Base-by-base conservation (phyloP, 208 protist species). In the Balamuthia mandrillaris region DNA sequence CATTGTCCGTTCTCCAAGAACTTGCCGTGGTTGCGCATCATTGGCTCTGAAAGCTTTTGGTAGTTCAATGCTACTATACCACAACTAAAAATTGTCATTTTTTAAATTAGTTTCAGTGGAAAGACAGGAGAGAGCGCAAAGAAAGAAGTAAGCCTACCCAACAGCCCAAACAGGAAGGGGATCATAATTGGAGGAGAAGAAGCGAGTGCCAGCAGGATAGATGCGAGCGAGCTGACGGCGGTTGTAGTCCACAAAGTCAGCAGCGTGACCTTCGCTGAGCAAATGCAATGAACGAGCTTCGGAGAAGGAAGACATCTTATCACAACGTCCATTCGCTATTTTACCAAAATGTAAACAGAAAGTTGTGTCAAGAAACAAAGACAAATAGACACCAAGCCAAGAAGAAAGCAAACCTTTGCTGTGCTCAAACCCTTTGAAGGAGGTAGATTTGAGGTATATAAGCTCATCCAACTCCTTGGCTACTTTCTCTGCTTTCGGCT, bases 31-130 rank as follows among this genome's bases (percentile, higher is more conserved):
- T 98, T 98, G n/a, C 96, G 72, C 66, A 90, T 89, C 81, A 94
- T 91, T 37, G 85, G 41, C 78, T 63, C 44, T 12, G 35, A 35
- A 33, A 82, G 5, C 90, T 92, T 84, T 41, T 98, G 96, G 87
- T 91, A 96, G 91, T 97, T 97, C 10, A 98, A 79, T n/a, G 96
- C 95, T 21, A 95, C 94, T 2, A 97, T 65, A 82, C 97, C 95
- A 79, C 88, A 95, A 1, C 96, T 95, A 6, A 61, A n/a, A n/a
- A n/a, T n/a, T n/a, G n/a, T 5, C 61, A 41, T 4, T 14, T 2
- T 65, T 35, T 61, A 27, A 18, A 3, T 65, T 16, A 37, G 27
- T 14, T 12, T 58, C 70, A 6, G 3, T 12, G 0, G n/a, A 9
- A n/a, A n/a, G n/a, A n/a, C n/a, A n/a, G n/a, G n/a, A n/a, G n/a